phyloP scores from a whole-genome alignment of 2,329 filamentous ascomycete genomes.

The Myriangium duriaei region DNA sequence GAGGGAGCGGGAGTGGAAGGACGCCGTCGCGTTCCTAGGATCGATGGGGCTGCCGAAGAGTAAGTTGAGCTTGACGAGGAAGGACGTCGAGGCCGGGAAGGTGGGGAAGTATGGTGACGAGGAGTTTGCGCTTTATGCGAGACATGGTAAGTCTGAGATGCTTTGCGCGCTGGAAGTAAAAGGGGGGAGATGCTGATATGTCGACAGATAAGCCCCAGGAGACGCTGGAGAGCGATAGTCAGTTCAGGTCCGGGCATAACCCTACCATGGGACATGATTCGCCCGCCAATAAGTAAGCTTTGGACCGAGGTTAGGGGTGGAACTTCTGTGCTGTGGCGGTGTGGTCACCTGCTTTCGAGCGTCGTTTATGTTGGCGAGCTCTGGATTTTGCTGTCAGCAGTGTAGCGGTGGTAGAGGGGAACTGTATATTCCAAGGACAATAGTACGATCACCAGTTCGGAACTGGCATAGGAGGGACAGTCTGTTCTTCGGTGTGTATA shows the following conservation, averaged over 20 bases:
- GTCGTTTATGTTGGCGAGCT: too few relatives aligned
- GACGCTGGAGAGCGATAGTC: conserved; percentile 38
- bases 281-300: conserved; percentile 35
- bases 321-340: too few relatives aligned
- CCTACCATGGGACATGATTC: conserved; percentile 31
- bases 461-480: too few relatives aligned
- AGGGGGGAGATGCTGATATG: conserved; percentile 7
- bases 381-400: too few relatives aligned
- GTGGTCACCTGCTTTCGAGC: too few relatives aligned
- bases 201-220: conserved; percentile 42
- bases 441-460: too few relatives aligned
- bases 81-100: conserved; percentile 46
- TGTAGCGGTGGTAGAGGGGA: too few relatives aligned
- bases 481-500: too few relatives aligned
- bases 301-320: too few relatives aligned
- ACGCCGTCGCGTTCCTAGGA: conserved; percentile 46
- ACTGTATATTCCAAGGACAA: too few relatives aligned
- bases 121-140: conserved; percentile 36
- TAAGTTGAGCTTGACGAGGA: conserved; percentile 42
- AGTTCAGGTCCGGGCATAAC: conserved; percentile 32
- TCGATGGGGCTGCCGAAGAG: conserved; percentile 50
- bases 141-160: conserved; percentile 37
- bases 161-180: too few relatives aligned
- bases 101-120: conserved; percentile 37
- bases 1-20: conserved; percentile 70